Evolutionary conservation across 2,329 filamentous ascomycete species (phyloP).

Genomic region (Phialemoniopsis sp.): DNA sequence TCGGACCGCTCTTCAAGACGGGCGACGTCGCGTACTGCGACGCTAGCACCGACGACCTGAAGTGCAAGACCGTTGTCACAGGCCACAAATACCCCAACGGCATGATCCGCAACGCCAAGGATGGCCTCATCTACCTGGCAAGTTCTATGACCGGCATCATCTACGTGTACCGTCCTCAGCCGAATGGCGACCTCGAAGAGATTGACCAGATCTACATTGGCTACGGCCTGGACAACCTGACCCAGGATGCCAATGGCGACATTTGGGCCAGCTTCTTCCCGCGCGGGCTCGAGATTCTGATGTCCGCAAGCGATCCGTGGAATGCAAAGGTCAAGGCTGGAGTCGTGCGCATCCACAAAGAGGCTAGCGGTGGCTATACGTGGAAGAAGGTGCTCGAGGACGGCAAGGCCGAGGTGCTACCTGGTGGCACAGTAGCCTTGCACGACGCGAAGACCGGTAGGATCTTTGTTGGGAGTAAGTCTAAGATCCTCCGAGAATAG

Average conservation of each 20-base stretch:
- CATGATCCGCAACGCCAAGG: constrained; percentile 11
- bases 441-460: constrained; percentile 20
- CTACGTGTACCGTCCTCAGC: constrained; percentile 7
- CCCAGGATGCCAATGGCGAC: constrained; percentile 16
- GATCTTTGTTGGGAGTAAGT: constrained; percentile 19
- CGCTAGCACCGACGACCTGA: not conserved
- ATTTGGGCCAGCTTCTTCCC: constrained; percentile 18
- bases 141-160: constrained; percentile 15
- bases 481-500: not conserved
- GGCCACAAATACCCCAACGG: constrained; percentile 25
- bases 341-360: constrained; percentile 15
- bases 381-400: constrained; percentile 21
- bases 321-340: constrained; percentile 9
- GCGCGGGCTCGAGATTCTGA: constrained; percentile 5
- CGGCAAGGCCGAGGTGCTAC: constrained; percentile 14
- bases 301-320: constrained; percentile 11
- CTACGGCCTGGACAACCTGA: constrained; percentile 19
- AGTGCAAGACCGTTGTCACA: constrained; percentile 13
- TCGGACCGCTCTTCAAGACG: constrained; percentile 14
- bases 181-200: constrained; percentile 9
- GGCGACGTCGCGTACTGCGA: constrained; percentile 23
- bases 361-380: constrained; percentile 6
- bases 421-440: constrained; percentile 16
- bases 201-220: constrained; percentile 10
- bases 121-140: constrained; percentile 24